phyloP scores from a whole-genome alignment of 1,284 basidiomycete genomes.

The Leccinum fallax region DNA sequence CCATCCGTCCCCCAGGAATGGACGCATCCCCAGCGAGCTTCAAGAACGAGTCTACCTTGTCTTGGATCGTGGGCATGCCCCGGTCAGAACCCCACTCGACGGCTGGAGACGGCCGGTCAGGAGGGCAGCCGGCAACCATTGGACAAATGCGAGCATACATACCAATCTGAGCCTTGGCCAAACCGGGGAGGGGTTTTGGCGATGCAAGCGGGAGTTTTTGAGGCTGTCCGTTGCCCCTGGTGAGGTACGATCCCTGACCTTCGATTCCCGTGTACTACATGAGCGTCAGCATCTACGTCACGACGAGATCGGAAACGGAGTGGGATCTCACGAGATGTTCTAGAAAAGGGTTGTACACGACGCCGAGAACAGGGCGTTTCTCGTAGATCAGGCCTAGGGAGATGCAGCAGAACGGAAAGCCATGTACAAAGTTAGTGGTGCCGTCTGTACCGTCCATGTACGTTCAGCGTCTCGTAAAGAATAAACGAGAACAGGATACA shows the following conservation, averaged over 20 bases:
- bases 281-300: neutral
- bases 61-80: constrained; percentile 52
- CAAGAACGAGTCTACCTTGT: constrained; percentile 74
- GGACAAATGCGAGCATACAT: neutral
- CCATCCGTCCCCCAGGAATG: constrained; percentile 81
- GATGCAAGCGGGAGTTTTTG: constrained; percentile 71
- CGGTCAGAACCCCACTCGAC: constrained; percentile 95
- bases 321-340: constrained; percentile 64
- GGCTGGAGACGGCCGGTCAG: constrained; percentile 43
- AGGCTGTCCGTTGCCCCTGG: constrained; percentile 51
- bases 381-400: constrained; percentile 89
- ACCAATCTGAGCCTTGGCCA: constrained; percentile 81
- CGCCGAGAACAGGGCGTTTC: constrained; percentile 81
- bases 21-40: constrained; percentile 77
- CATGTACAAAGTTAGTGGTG: constrained; percentile 94
- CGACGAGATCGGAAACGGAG: neutral
- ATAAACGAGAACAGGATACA: constrained; percentile 32
- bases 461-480: neutral
- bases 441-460: constrained; percentile 57
- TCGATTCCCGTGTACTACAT: constrained; percentile 78
- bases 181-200: constrained; percentile 70
- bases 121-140: neutral
- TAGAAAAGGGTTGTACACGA: constrained; percentile 93
- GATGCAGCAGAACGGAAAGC: constrained; percentile 88
- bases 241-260: constrained; percentile 82